Percentiles rank a stretch among this genome's conserved stretches.
These are phyloP conservation scores for Spiraea crenata DNA, from an alignment of 331 rosid genomes.

Conservation along the genomic window DNA sequence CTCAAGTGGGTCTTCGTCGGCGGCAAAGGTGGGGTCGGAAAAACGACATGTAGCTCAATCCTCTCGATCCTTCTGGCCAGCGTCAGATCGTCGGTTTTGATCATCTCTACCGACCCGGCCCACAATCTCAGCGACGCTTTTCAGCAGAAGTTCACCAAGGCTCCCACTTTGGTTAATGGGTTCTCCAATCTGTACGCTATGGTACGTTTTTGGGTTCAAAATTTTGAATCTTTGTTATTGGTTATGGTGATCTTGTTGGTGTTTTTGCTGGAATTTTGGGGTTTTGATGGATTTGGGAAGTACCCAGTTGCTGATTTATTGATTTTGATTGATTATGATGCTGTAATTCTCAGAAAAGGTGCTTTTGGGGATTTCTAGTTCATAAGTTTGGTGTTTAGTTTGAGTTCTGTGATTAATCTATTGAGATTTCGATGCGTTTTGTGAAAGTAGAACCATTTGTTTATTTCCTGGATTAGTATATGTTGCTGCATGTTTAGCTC, in stretches of 20 bases:
- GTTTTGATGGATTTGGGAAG: slow-evolving; percentile 7
- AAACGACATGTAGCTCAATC: slow-evolving; percentile 93
- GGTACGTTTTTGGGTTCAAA: slow-evolving; percentile 34
- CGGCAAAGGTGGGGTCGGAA: slow-evolving; percentile 97
- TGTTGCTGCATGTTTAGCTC: neutral
- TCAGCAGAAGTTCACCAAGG: slow-evolving; percentile 88
- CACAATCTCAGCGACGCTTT: slow-evolving; percentile 99
- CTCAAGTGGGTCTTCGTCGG: slow-evolving; percentile 98
- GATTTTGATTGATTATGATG: neutral
- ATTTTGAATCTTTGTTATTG: neutral
- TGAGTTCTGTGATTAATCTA: neutral
- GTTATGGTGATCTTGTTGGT: neutral
- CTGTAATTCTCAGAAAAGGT: neutral
- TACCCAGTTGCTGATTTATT: neutral
- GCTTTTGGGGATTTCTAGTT: slow-evolving; percentile 2
- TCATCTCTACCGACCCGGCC: slow-evolving; percentile 98
- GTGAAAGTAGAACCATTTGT: neutral
- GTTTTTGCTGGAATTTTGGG: neutral
- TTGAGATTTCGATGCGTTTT: neutral
- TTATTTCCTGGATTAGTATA: neutral
- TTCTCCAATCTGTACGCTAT: slow-evolving; percentile 89
- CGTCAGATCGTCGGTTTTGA: slow-evolving; percentile 84
- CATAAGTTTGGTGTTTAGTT: neutral
- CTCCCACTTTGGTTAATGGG: slow-evolving; percentile 88
- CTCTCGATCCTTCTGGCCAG: slow-evolving; percentile 76